Base-by-base conservation (phyloP, 805 yeast species). In the Jamesozyma piceae region DNA sequence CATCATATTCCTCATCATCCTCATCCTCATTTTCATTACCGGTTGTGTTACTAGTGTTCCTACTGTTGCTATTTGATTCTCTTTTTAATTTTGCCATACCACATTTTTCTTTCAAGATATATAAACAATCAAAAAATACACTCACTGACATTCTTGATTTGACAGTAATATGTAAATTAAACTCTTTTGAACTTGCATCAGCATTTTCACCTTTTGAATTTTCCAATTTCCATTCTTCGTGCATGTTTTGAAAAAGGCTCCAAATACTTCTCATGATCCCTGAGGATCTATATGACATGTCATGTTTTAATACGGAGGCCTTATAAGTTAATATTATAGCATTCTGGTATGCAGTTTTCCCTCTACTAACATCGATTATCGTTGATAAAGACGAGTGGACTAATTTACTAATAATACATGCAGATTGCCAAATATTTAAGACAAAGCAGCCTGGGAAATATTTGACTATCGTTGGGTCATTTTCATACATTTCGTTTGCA, bases 251-350 rank as follows among this genome's bases (percentile, higher is more conserved):
- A 62, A 84, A 84, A 45, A 88, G 69, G 46, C 82, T 85, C 98
- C 98, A 90, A 69, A 88, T 80, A 56, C 88, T 88, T 54, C 83
- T 75, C 92, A 92, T 86, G 45, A 92, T 87, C 8, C 95, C 96
- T 37, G 95, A 80, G 0, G 95, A 84, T 50, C 97, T 74, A 59
- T 85, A 86, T 0, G 97, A 86, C 71, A 92, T 80, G 57, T 90
- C 98, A 63, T 89, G 92, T 53, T 87, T 87, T 52, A 86, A 68
- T 24, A 90, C 81, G 0, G 96, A 86, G 0, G 95, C 94, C 46
- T 78, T 78, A 44, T 78, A 74, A 1, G 92, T 78, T 37, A 84
- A 63, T 17, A 73, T 68, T 19, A 84, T 77, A 1, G 92, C 92
- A 19, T 68, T 66, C 47, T 74, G 75, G 53, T 81, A 86, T 26